Evolutionary conservation across 768 basidiomycete species (phyloP).

Genomic region (Boletellus emodensis): DNA sequence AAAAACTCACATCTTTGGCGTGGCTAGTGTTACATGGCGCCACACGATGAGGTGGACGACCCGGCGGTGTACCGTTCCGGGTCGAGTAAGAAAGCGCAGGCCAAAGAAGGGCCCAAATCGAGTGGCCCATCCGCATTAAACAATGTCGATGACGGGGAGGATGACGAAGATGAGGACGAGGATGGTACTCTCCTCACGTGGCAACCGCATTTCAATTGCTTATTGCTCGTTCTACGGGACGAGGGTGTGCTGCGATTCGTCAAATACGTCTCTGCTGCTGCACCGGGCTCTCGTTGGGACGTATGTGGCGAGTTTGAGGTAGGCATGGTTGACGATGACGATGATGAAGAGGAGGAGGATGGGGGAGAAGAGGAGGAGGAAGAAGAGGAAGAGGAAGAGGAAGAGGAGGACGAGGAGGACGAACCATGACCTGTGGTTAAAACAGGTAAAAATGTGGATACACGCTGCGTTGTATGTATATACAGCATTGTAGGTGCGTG

Average conservation of each 20-base stretch:
- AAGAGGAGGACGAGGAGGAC: conserved; percentile 56
- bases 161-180: conserved; percentile 45
- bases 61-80: conserved; percentile 86
- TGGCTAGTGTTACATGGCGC: conserved; percentile 85
- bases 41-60: conserved; percentile 92
- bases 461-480: background rate
- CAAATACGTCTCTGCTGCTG: conserved; percentile 89
- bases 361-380: conserved; percentile 43
- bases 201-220: conserved; percentile 84
- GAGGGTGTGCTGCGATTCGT: conserved; percentile 93
- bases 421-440: conserved; percentile 2
- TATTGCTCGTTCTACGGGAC: conserved; percentile 87
- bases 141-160: conserved; percentile 3
- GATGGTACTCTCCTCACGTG: conserved; percentile 80
- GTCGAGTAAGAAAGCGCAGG: conserved; percentile 36
- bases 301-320: conserved; percentile 90
- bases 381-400: conserved; percentile 52
- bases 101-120: conserved; percentile 13
- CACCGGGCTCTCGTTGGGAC: conserved; percentile 91
- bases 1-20: background rate
- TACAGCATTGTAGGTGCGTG: background rate
- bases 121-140: conserved; percentile 14
- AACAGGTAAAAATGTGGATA: background rate
- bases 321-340: conserved; percentile 66
- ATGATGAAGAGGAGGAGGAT: conserved; percentile 36